These are phyloP conservation scores for Carpinus viminea DNA, from an alignment of 306 rosid genomes.

Conservation along the genomic window DNA sequence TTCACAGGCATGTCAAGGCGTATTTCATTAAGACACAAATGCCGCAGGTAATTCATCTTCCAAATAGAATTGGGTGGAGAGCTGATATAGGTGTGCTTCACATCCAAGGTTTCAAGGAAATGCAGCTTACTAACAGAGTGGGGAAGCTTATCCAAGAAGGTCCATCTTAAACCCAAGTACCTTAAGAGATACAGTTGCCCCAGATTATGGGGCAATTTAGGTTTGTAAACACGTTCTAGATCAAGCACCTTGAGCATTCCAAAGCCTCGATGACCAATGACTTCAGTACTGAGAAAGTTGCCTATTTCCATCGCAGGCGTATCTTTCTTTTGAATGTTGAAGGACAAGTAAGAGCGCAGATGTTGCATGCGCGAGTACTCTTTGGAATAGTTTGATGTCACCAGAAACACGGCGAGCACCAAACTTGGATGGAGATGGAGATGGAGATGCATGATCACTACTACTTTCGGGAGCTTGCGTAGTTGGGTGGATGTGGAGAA, in stretches of 20 bases:
- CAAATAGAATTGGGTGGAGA: not conserved
- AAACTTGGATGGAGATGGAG: not conserved
- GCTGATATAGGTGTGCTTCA: constrained; percentile 7
- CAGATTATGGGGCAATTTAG: not conserved
- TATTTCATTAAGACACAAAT: not conserved
- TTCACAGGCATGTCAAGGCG: not conserved
- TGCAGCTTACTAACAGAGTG: not conserved
- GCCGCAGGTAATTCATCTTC: not conserved
- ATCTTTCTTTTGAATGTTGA: not conserved
- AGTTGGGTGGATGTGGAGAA: not conserved
- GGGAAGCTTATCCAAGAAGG: not conserved
- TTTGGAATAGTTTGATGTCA: not conserved
- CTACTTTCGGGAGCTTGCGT: not conserved
- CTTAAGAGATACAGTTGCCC: not conserved
- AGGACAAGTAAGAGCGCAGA: constrained; percentile 1
- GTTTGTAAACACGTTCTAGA: not conserved
- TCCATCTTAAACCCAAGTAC: not conserved
- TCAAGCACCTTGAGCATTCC: not conserved
- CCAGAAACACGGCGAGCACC: not conserved
- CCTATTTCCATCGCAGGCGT: not conserved
- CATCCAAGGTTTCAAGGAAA: not conserved
- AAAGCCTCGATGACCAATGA: not conserved
- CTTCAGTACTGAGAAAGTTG: not conserved
- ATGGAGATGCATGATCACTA: not conserved
- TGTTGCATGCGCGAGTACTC: not conserved